These are phyloP conservation scores for Heracleum sosnowskyi DNA, from an alignment of 129 eudicot species.

Conservation along the genomic window DNA sequence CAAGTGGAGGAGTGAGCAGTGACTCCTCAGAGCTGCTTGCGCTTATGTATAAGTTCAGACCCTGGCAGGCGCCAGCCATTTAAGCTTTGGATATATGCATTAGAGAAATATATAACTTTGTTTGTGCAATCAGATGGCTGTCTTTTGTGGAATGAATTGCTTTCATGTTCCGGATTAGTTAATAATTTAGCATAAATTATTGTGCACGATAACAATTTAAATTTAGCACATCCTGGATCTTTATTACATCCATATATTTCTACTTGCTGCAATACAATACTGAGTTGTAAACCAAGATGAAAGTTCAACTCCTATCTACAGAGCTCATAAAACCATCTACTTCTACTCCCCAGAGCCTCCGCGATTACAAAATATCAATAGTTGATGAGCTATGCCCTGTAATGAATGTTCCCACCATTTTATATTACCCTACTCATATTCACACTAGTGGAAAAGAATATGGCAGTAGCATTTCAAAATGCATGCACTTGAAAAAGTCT, in stretches of 20 bases:
- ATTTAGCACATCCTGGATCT: background rate
- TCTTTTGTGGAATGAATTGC: background rate
- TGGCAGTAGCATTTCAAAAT: background rate
- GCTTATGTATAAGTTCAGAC: too few relatives aligned
- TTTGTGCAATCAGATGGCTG: background rate
- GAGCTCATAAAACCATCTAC: constrained; percentile 3
- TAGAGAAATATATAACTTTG: too few relatives aligned
- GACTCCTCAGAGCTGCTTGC: too few relatives aligned
- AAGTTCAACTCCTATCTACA: background rate
- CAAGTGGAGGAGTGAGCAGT: too few relatives aligned
- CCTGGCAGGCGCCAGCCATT: too few relatives aligned
- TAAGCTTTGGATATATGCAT: too few relatives aligned
- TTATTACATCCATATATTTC: background rate
- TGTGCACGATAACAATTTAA: too few relatives aligned
- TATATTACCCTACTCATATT: background rate
- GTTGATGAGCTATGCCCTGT: background rate
- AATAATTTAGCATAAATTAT: background rate
- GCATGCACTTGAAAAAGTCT: constrained; percentile 4
- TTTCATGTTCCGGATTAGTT: too few relatives aligned
- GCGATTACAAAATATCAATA: background rate
- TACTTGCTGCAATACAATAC: too few relatives aligned
- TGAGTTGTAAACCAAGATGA: background rate
- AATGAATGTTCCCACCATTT: background rate
- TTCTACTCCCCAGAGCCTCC: background rate
- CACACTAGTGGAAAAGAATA: background rate